Evolutionary conservation across 2,329 filamentous ascomycete genomes (phyloP).

Genomic region (Rosellinia necatrix): DNA sequence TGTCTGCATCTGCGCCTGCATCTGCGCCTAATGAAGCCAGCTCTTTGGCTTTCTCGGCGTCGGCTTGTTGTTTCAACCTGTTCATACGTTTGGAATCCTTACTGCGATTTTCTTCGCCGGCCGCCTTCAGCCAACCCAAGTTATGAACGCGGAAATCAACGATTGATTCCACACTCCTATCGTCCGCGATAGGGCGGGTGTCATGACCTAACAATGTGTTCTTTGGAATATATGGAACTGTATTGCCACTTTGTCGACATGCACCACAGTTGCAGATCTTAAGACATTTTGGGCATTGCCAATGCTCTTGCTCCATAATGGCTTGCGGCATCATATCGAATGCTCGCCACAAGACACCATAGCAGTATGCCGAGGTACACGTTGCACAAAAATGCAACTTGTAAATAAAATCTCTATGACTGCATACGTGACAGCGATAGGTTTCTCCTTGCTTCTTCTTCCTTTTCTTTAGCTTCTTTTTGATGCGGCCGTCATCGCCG

Average conservation of each 20-base stretch:
- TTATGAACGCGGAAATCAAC: slow-evolving; percentile 93
- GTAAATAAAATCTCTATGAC: slow-evolving; percentile 78
- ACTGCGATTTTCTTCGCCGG: slow-evolving; percentile 62
- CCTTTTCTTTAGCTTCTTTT: slow-evolving; percentile 66
- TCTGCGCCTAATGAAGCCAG: slow-evolving; percentile 35
- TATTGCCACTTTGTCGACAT: slow-evolving; percentile 71
- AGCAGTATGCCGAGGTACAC: slow-evolving; percentile 83
- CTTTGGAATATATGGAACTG: slow-evolving; percentile 81
- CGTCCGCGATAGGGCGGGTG: slow-evolving; percentile 86
- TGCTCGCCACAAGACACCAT: slow-evolving; percentile 87
- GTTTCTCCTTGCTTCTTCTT: slow-evolving; percentile 60
- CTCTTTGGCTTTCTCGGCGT: slow-evolving; percentile 60
- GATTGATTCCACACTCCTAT: slow-evolving; percentile 84
- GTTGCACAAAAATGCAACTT: slow-evolving; percentile 81
- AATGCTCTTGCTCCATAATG: slow-evolving; percentile 78
- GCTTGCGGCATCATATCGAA: slow-evolving; percentile 88
- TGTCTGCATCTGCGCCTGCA: no score
- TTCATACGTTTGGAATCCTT: slow-evolving; percentile 63
- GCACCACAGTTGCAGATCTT: slow-evolving; percentile 85
- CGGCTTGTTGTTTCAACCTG: slow-evolving; percentile 58
- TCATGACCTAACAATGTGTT: slow-evolving; percentile 89
- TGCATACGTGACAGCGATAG: slow-evolving; percentile 80
- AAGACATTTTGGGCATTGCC: slow-evolving; percentile 87
- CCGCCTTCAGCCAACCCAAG: slow-evolving; percentile 74
- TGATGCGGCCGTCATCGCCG: slow-evolving; percentile 66